A percentile compares a stretch with the other conserved stretches of the same genome.
Conservation (phyloP, 441 rosid species). For the Geranium incanum region DNA sequence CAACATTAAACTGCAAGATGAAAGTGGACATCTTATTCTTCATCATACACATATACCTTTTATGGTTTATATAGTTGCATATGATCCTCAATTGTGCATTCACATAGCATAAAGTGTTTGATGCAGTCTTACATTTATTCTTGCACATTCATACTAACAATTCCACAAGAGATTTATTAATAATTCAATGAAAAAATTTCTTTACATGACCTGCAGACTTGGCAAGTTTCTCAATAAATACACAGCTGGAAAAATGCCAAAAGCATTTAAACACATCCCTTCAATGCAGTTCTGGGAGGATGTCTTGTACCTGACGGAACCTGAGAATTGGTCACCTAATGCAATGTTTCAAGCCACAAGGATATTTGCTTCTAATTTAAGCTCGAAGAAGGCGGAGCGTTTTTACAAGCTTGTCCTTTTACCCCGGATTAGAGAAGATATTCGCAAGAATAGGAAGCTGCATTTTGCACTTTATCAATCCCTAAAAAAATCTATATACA, state of each 20-base stretch:
- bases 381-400: slow-evolving; percentile 53
- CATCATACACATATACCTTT: background rate
- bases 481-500: slow-evolving; percentile 62
- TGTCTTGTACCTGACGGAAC: slow-evolving; percentile 72
- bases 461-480: slow-evolving; percentile 82
- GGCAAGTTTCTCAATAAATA: slow-evolving; percentile 64
- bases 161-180: background rate
- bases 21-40: background rate
- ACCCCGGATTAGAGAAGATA: slow-evolving; percentile 84
- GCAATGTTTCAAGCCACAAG: slow-evolving; percentile 87
- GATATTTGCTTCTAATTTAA: slow-evolving; percentile 70
- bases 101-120: background rate
- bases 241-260: slow-evolving; percentile 78
- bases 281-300: slow-evolving; percentile 77
- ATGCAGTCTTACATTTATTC: background rate
- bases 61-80: background rate
- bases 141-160: background rate
- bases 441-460: slow-evolving; percentile 63
- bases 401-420: slow-evolving; percentile 73
- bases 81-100: background rate
- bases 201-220: slow-evolving; percentile 41
- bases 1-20: background rate
- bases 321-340: slow-evolving; percentile 86
- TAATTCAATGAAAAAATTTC: background rate
- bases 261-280: slow-evolving; percentile 71